Evolutionary conservation across 345 rosid species (phyloP), one percentile per base, ranked within the genome.

Genomic region (Conringia planisiliqua): DNA sequence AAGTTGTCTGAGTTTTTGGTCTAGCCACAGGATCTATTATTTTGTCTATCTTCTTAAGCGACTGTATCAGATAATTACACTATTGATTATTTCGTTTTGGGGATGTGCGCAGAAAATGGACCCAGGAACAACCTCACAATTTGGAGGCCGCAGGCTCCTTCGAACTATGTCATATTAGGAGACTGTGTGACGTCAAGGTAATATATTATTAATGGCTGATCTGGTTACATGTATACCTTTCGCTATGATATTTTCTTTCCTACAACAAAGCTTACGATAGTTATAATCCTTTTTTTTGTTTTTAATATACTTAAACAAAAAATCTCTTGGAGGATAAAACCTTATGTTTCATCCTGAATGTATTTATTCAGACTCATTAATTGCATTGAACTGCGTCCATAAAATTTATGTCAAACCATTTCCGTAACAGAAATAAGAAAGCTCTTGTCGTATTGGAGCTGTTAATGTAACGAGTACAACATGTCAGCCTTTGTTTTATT

Each of bases 171-270:
- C 79, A 88, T 90, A 69, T 73, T 95, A 79, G 99, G 99, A 76
- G 99, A 95, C 75, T 95, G 98, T 80, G 92, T 95, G 84, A 95
- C 98, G 22, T 90, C 99, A 75, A 95, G 96, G 99, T 92, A 82
- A 79, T 63, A 35, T 16, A 39, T 57, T 40, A 55, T 38, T 18
- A 51, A 36, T 72, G 70, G 44, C 27, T 59, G 35, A 38, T 67
- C 56, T 70, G 70, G 59, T 75, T 44, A n/a, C 62, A 39, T 62
- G 27, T 44, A 33, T 78, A 65, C 30, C 35, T 66, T 77, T 63
- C 56, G 13, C 76, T 46, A 63, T 36, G 29, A 24, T 22, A 56
- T n/a, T 32, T 57, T 52, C 17, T 42, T 73, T 38, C 67, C 43
- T 29, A 20, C 52, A 66, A 35, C 43, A 47, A 30, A 74, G 42